Base-by-base conservation (phyloP, 345 rosid genomes). In the Turritis glabra region DNA sequence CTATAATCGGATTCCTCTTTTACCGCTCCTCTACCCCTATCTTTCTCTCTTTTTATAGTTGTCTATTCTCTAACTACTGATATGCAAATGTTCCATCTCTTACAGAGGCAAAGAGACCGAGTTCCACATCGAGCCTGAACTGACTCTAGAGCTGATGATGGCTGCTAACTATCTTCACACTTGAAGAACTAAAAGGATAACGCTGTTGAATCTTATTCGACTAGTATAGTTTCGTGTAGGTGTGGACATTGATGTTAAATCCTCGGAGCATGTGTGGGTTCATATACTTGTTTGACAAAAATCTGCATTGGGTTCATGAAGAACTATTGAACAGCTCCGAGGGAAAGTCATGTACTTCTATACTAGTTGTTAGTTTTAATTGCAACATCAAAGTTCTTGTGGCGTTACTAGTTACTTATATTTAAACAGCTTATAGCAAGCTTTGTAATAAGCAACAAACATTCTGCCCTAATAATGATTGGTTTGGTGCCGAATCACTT, bases 131-230 rank as follows among this genome's bases (percentile, higher is more conserved):
- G 93, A 86, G 80, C 93, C 93, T 18, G 93, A 88, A 56, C 72
- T 88, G 62, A 88, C 90, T 48, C 76, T 88, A 63, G 88, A 86
- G 84, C 82, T 88, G 76, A 84, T 88, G 89, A 88, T 88, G 93
- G 90, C 90, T 77, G 90, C 90, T 62, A 88, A 88, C 64, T 88
- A 88, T 59, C 92, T 88, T 67, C 90, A 88, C 76, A 84, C 92
- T 52, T 79, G 71, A 74, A 53, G 65, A 19, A 3, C 5, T 5
- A 0, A 43, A 66, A 56, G 14, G 61, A 48, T 23, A 12, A 64
- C 5, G 61, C 63, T 63, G 72, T 17, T 33, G 66, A 35, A 26
- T 64, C 72, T 52, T 71, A 25, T 37, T 64, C 46, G 44, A 21
- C 11, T 63, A 13, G 62, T 62, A 19, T 46, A 46, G 62, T 21